Evolutionary conservation across 768 basidiomycete species (phyloP).

Genomic region (Artomyces pyxidatus): DNA sequence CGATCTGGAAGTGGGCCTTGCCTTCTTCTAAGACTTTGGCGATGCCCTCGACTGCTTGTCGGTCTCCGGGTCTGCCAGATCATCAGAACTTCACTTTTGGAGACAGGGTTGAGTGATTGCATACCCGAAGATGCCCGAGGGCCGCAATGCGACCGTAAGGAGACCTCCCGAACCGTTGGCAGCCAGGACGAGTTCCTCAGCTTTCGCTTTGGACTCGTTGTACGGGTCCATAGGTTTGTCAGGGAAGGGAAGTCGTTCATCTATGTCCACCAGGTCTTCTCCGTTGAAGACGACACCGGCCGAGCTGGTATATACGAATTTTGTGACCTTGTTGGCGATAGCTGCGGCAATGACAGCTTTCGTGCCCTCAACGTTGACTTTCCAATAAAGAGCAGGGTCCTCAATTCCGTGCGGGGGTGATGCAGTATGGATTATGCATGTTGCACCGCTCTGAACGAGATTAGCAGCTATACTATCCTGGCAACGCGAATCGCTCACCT

Average conservation of each 20-base stretch:
- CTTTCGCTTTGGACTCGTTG: constrained; percentile 89
- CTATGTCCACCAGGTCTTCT: constrained; percentile 68
- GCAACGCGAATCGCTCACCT: constrained; percentile 33
- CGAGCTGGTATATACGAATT: constrained; percentile 92
- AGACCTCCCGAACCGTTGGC: constrained; percentile 84
- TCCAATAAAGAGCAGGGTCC: constrained; percentile 69
- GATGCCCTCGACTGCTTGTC: constrained; percentile 76
- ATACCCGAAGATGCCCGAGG: constrained; percentile 94
- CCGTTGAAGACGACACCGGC: constrained; percentile 90
- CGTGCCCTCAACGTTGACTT: constrained; percentile 93
- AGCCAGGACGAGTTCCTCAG: constrained; percentile 72
- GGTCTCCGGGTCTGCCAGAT: constrained; percentile 74
- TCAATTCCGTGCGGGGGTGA: constrained; percentile 67
- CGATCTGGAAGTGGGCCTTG: constrained; percentile 90
- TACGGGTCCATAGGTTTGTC: constrained; percentile 79
- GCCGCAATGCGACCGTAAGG: constrained; percentile 82
- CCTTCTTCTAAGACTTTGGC: constrained; percentile 70
- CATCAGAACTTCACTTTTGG: not conserved
- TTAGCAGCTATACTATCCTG: not conserved
- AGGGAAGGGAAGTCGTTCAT: constrained; percentile 78
- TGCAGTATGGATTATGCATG: constrained; percentile 93
- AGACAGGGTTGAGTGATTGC: constrained; percentile 17
- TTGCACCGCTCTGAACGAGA: constrained; percentile 57
- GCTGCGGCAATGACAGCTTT: constrained; percentile 79
- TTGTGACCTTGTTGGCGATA: constrained; percentile 58